These are phyloP conservation scores for Penicillium cinerascens DNA, from an alignment of 495 filamentous ascomycete species.

Conservation along the genomic window DNA sequence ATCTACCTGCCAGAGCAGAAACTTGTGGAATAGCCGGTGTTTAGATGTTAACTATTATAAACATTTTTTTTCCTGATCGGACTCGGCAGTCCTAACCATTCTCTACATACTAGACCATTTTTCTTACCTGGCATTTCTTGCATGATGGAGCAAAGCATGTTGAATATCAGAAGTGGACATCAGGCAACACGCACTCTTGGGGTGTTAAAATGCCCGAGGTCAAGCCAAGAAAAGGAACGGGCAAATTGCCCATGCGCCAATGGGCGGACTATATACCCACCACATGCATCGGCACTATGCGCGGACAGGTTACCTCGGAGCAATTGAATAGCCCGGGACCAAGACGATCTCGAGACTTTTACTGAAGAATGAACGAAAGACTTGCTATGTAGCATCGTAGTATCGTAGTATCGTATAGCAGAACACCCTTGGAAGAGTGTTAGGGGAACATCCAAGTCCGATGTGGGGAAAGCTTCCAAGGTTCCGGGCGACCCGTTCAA, in stretches of 20 bases:
- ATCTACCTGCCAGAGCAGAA: background rate
- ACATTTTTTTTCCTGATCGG: background rate
- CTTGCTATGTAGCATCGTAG: too few relatives aligned
- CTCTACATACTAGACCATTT: background rate
- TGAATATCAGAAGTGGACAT: too few relatives aligned
- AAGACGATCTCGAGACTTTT: background rate
- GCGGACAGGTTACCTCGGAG: background rate
- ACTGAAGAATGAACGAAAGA: background rate
- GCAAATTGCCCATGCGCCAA: background rate
- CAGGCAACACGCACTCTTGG: too few relatives aligned
- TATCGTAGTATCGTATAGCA: too few relatives aligned
- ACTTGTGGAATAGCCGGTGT: too few relatives aligned
- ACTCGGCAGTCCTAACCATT: background rate
- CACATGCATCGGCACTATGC: background rate
- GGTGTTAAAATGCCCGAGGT: too few relatives aligned
- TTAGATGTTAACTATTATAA: background rate
- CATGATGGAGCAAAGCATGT: slow-evolving; percentile 2
- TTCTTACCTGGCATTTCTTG: background rate
- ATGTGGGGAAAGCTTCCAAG: slow-evolving; percentile 26
- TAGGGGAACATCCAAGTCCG: slow-evolving; percentile 1
- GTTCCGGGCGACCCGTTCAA: slow-evolving; percentile 20
- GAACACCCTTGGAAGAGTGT: too few relatives aligned
- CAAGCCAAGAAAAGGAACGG: background rate
- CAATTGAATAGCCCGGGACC: background rate
- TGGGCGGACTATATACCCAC: background rate